Base-by-base conservation (phyloP, 2,329 filamentous ascomycete genomes). In the Endoconidiophora polonica region DNA sequence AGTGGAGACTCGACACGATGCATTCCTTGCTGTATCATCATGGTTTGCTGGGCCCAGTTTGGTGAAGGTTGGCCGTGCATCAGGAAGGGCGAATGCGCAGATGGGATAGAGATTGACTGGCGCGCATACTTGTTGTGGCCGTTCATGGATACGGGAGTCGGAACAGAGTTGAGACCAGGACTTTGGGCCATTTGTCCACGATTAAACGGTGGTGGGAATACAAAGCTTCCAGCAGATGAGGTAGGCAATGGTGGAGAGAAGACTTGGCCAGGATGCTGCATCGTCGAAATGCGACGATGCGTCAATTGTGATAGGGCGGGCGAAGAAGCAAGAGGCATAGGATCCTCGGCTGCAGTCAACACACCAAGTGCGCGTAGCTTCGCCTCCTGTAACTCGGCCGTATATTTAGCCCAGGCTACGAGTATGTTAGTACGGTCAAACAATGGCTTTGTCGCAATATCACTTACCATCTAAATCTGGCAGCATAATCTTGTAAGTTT, bases 301-400 rank as follows among this genome's bases (percentile, higher is more conserved):
- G 52, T 39, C 44, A 53, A 47, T 12, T 50, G 44, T 2, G 48
- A 50, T 12, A 44, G 47, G 1, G 26, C 48, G 26, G 52, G 48
- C 14, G 48, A 53, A 10, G 52, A 48, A 18, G 52, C 46, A 14
- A 74, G 68, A 54, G 74, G 66, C 24, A 68, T 66, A 9, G 79
- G 76, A 47, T 91, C 85, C 4, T 86, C 81, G 45, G 82, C 79
- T 36, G 79, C 84, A 54, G 85, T 73, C 16, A 79, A 87, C 10
- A 96, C 91, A 56, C 91, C 91, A 50, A 98, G 72, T 46, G 90
- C 88, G 54, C 87, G 80, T 48, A 98, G 71, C 66, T 95, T 98
- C 54, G 90, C 86, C 66, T 98, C 91, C 57, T 85, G 79, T 36
- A 96, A 69, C 56, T 83, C 81, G 49, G 83, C 76, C 52, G 88